phyloP scores from a whole-genome alignment of 129 eudicot species.

The Solidago caesia region DNA sequence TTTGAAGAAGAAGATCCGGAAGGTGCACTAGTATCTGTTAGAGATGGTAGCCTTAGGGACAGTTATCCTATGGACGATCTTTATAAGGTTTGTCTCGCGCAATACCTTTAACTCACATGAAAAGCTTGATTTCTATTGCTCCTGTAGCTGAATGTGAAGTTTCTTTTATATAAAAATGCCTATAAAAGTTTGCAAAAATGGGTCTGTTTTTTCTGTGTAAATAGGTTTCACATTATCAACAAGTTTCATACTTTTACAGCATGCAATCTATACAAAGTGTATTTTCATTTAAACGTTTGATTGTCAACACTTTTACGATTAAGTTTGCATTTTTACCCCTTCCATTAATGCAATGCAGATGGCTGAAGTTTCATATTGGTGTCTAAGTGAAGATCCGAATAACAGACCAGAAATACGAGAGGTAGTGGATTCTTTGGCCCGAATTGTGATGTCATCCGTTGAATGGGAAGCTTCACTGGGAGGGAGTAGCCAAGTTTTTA shows the following conservation, averaged over 20 bases:
- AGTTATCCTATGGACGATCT: conserved; percentile 64
- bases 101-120: neutral
- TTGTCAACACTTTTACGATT: no score
- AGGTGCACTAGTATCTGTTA: conserved; percentile 47
- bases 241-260: no score
- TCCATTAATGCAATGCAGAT: conserved; percentile 39
- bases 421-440: conserved; percentile 67
- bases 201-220: no score
- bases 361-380: conserved; percentile 81
- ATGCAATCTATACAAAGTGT: neutral
- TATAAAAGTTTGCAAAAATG: no score
- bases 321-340: no score
- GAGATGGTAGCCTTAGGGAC: conserved; percentile 65
- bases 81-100: conserved; percentile 54
- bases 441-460: conserved; percentile 52
- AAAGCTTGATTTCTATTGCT: no score
- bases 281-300: no score
- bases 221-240: no score
- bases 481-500: conserved; percentile 77
- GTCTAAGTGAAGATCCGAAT: conserved; percentile 70
- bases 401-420: conserved; percentile 80
- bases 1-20: conserved; percentile 66
- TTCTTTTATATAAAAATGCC: no score
- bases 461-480: conserved; percentile 90
- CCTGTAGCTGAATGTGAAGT: no score